phyloP scores from a whole-genome alignment of 305 asterid genomes.

The Solanum hybrid region DNA sequence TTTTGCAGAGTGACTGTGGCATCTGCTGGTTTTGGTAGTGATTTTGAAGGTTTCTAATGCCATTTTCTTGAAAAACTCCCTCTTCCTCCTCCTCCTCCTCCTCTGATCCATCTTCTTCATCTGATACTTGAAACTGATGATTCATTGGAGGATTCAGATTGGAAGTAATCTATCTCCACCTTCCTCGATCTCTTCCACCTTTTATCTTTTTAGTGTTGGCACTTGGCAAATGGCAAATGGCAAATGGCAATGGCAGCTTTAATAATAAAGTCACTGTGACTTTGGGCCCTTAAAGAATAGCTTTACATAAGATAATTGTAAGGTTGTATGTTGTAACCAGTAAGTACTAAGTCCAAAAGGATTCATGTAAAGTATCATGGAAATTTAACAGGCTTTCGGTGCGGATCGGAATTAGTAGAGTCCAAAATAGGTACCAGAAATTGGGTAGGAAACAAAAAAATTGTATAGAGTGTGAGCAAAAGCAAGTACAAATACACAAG shows the following conservation, averaged over 20 bases:
- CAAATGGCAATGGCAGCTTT: background rate
- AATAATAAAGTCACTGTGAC: background rate
- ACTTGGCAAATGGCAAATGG: background rate
- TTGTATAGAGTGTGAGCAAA: background rate
- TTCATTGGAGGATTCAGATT: constrained; percentile 30
- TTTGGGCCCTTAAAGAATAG: background rate
- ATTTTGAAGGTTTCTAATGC: background rate
- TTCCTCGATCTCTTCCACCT: background rate
- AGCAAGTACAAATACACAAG: background rate
- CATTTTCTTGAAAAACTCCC: background rate
- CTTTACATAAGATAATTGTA: background rate
- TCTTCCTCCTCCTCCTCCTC: constrained; percentile 13
- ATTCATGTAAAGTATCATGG: background rate
- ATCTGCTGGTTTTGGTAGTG: constrained; percentile 1
- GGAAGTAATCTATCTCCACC: background rate
- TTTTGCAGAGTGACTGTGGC: background rate
- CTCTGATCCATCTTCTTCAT: constrained; percentile 15
- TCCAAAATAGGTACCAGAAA: background rate
- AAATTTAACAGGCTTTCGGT: background rate
- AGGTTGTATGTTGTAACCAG: background rate
- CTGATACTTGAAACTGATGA: constrained; percentile 21
- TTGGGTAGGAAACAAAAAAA: background rate
- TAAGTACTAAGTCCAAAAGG: background rate
- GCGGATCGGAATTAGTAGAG: background rate
- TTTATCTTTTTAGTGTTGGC: background rate